Conservation (phyloP, 345 rosid genomes). For the Lepidium didymum region DNA sequence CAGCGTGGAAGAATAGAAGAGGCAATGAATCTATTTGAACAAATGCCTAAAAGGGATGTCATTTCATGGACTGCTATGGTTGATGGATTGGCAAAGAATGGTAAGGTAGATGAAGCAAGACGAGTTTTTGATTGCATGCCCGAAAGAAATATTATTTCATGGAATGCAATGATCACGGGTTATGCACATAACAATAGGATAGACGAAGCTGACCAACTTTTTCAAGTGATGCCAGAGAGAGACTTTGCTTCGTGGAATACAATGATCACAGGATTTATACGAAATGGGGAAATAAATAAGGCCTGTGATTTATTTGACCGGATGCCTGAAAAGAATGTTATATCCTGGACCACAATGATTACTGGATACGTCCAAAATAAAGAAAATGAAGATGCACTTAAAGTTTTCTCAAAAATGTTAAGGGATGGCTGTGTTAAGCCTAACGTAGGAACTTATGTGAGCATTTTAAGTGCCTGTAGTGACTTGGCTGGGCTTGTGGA, state of each 20-base stretch:
- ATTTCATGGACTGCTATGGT: constrained; percentile 65
- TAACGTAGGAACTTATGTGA: constrained; percentile 53
- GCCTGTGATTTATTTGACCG: constrained; percentile 42
- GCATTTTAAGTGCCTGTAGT: constrained; percentile 59
- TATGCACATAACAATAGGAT: constrained; percentile 48
- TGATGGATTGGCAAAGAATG: constrained; percentile 50
- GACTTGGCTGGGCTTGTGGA: constrained; percentile 58
- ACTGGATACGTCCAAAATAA: constrained; percentile 46
- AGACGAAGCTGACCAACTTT: constrained; percentile 50
- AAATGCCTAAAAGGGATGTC: constrained; percentile 59
- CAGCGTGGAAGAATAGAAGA: constrained; percentile 54
- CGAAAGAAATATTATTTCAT: constrained; percentile 49
- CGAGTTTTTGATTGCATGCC: constrained; percentile 55
- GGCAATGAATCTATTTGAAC: constrained; percentile 42
- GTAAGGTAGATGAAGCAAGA: constrained; percentile 59
- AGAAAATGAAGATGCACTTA: constrained; percentile 54
- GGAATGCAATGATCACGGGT: constrained; percentile 81
- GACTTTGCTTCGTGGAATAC: constrained; percentile 71
- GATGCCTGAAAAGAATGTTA: constrained; percentile 60
- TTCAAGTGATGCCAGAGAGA: constrained; percentile 51
- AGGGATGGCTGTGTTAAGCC: constrained; percentile 42
- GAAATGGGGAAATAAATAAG: constrained; percentile 36
- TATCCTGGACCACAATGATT: constrained; percentile 75
- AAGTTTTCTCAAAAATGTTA: constrained; percentile 45
- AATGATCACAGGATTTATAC: constrained; percentile 58